A percentile compares a stretch with the other conserved stretches of the same genome.
phyloP scores from a whole-genome alignment of 169 alveolate species.

The Cryptosporidium parvum region DNA sequence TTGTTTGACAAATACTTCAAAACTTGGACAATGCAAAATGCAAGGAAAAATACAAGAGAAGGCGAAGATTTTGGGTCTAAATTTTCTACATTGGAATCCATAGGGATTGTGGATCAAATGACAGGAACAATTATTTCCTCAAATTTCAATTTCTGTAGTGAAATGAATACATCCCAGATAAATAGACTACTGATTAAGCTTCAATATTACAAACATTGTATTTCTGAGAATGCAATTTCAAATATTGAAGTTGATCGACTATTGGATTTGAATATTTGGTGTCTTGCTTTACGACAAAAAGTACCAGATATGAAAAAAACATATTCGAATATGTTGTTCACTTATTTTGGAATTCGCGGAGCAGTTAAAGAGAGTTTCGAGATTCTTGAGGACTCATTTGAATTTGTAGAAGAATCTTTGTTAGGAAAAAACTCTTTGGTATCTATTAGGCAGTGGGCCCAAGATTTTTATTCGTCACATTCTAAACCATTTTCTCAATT shows the following conservation, averaged over 20 bases:
- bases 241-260: background rate
- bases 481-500: background rate
- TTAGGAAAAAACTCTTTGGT: conserved; percentile 14
- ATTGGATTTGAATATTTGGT: conserved; percentile 60
- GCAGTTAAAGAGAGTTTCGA: conserved; percentile 28
- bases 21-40: conserved; percentile 47
- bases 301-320: conserved; percentile 41
- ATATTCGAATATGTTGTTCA: conserved; percentile 31
- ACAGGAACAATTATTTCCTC: conserved; percentile 1
- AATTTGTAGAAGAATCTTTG: conserved; percentile 14
- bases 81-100: conserved; percentile 51
- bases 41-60: background rate
- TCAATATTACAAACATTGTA: conserved; percentile 57
- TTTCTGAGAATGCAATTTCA: conserved; percentile 15
- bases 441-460: conserved; percentile 6
- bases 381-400: conserved; percentile 38
- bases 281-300: conserved; percentile 50
- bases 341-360: conserved; percentile 43
- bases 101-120: conserved; percentile 28
- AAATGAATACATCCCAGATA: conserved; percentile 27
- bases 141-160: conserved; percentile 34
- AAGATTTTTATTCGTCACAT: conserved; percentile 37
- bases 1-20: conserved; percentile 6
- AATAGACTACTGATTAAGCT: conserved; percentile 50
- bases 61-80: background rate